Conservation (phyloP, 1,284 basidiomycete genomes). For the Rhodotorula sp. region DNA sequence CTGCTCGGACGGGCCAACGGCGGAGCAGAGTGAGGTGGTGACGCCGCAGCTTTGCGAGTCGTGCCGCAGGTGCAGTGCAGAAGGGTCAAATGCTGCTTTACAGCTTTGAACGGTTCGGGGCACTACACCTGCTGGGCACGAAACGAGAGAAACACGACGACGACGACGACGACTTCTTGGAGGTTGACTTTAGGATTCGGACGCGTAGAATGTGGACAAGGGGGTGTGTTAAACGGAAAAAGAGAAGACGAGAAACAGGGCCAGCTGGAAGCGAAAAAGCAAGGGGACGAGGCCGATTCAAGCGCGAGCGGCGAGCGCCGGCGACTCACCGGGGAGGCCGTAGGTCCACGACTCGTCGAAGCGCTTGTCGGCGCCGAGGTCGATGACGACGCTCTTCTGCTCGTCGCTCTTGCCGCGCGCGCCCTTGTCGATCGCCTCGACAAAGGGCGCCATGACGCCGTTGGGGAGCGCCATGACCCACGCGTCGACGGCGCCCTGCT, state of each 20-base stretch:
- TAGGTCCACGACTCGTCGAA: conserved; percentile 96
- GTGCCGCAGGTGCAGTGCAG: neutral
- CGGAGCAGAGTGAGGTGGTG: neutral
- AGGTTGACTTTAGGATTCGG: neutral
- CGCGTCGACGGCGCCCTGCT: conserved; percentile 82
- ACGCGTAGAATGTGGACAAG: neutral
- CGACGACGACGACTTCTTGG: neutral
- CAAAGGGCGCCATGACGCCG: conserved; percentile 94
- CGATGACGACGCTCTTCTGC: conserved; percentile 76
- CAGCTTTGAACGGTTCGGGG: neutral
- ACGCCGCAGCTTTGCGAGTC: too few relatives aligned
- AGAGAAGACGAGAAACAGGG: neutral
- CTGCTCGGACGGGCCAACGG: neutral
- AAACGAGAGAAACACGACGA: neutral
- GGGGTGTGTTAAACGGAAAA: neutral
- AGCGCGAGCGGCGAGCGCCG: neutral
- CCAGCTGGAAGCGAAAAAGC: neutral
- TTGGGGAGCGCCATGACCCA: conserved; percentile 99
- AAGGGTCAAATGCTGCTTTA: neutral
- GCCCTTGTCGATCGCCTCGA: conserved; percentile 83
- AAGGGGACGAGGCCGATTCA: too few relatives aligned
- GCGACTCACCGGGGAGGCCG: conserved; percentile 90
- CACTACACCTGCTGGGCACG: neutral
- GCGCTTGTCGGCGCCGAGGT: conserved; percentile 81
- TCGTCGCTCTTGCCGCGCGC: conserved; percentile 15